phyloP scores from a whole-genome alignment of 768 basidiomycete species.

The Kwoniella pini region DNA sequence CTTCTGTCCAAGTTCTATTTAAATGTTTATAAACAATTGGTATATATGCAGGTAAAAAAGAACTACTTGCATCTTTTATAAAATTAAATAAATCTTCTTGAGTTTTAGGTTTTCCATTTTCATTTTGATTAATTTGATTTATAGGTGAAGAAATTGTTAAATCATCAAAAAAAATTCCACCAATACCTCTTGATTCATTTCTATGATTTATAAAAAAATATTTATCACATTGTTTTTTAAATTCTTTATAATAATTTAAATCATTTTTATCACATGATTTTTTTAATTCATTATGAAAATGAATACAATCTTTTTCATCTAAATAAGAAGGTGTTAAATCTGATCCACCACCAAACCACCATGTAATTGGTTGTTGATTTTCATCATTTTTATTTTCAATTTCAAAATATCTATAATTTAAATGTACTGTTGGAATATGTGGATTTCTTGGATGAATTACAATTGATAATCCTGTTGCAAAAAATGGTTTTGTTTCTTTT shows the following conservation, averaged over 20 bases:
- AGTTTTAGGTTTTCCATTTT: conserved; percentile 41
- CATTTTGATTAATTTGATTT: conserved; percentile 55
- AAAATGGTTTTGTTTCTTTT: conserved; percentile 72
- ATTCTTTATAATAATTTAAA: conserved; percentile 66
- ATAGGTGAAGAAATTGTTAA: conserved; percentile 62
- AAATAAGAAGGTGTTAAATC: conserved; percentile 95
- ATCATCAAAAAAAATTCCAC: conserved; percentile 97
- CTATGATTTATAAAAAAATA: conserved; percentile 94
- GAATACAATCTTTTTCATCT: conserved; percentile 77
- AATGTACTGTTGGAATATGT: conserved; percentile 87
- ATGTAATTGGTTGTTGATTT: conserved; percentile 61
- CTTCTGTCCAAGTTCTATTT: conserved; percentile 58
- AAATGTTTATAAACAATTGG: conserved; percentile 73
- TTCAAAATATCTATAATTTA: conserved; percentile 98
- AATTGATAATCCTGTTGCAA: conserved; percentile 86
- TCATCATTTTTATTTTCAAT: conserved; percentile 60
- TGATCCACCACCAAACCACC: conserved; percentile 98
- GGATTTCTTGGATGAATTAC: conserved; percentile 95
- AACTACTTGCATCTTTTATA: conserved; percentile 68
- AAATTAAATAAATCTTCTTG: conserved; percentile 75
- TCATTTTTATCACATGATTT: conserved; percentile 74
- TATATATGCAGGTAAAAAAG: conserved; percentile 86
- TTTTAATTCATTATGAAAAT: conserved; percentile 82
- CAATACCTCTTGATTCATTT: conserved; percentile 78
- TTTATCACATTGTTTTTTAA: conserved; percentile 97